Evolutionary conservation across 2,329 filamentous ascomycete genomes (phyloP).

Genomic region (Curvularia eragrostidis): DNA sequence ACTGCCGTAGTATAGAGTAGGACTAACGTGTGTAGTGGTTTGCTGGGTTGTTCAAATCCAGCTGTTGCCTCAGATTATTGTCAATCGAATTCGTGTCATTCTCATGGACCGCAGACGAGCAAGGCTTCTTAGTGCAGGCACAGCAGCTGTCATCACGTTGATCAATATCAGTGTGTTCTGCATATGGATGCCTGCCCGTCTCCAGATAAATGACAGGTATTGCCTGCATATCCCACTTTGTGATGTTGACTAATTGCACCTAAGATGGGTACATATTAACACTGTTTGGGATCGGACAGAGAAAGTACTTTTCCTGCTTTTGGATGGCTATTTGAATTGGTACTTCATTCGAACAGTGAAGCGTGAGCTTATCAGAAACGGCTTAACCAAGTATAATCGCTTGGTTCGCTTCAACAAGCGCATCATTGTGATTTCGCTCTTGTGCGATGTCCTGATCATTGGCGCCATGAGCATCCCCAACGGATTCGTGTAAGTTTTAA

Average conservation of each 20-base stretch:
- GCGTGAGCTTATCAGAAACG: slow-evolving; percentile 35
- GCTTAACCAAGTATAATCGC: slow-evolving; percentile 35
- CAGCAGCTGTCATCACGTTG: slow-evolving; percentile 25
- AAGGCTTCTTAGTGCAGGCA: slow-evolving; percentile 20
- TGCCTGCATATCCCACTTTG: background rate
- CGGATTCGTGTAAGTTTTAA: slow-evolving; percentile 44
- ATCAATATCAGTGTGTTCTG: slow-evolving; percentile 43
- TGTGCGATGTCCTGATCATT: slow-evolving; percentile 49
- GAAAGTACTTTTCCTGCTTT: slow-evolving; percentile 34
- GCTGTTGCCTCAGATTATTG: slow-evolving; percentile 40
- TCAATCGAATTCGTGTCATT: slow-evolving; percentile 39
- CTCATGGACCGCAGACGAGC: slow-evolving; percentile 27
- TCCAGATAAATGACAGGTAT: slow-evolving; percentile 30
- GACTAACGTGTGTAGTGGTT: slow-evolving; percentile 24
- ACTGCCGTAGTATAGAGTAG: too few species aligned
- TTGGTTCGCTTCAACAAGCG: slow-evolving; percentile 36
- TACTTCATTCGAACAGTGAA: slow-evolving; percentile 38
- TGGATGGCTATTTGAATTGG: slow-evolving; percentile 34
- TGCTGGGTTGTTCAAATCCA: slow-evolving; percentile 40
- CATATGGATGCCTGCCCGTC: slow-evolving; percentile 40
- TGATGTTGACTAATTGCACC: background rate
- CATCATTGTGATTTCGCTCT: slow-evolving; percentile 35
- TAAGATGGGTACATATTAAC: slow-evolving; percentile 33
- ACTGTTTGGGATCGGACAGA: slow-evolving; percentile 38
- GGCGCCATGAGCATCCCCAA: slow-evolving; percentile 53